phyloP scores from a whole-genome alignment of 345 rosid genomes.

The Jatropha curcas region DNA sequence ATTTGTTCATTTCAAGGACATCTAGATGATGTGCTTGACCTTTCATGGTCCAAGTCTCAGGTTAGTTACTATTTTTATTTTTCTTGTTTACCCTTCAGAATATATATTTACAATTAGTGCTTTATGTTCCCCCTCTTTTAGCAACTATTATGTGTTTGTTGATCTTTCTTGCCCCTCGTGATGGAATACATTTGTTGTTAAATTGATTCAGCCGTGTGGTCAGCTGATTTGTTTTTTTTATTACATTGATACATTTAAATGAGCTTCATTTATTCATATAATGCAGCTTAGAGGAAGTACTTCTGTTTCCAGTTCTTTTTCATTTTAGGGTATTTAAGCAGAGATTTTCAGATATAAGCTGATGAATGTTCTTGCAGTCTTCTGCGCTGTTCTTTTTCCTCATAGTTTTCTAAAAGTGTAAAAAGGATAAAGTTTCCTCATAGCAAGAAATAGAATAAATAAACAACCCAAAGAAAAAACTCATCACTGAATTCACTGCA shows the following conservation, averaged over 20 bases:
- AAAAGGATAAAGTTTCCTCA: no score
- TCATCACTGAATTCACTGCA: no score
- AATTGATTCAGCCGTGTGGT: not conserved
- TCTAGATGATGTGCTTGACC: slow-evolving; percentile 82
- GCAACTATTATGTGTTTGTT: not conserved
- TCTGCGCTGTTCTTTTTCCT: no score
- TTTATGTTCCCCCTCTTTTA: not conserved
- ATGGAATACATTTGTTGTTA: not conserved
- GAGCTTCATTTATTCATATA: not conserved
- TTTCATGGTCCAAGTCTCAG: slow-evolving; percentile 99
- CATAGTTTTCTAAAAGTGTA: no score
- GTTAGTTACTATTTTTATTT: slow-evolving; percentile 40
- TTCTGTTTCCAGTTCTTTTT: not conserved
- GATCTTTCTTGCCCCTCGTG: not conserved
- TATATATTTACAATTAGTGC: not conserved
- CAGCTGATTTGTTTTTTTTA: not conserved
- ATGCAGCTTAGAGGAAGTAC: not conserved
- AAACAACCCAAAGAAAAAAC: not conserved
- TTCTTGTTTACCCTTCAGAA: no score
- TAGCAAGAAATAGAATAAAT: no score
- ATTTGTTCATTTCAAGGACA: slow-evolving; percentile 87
- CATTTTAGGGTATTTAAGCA: not conserved
- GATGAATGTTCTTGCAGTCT: not conserved
- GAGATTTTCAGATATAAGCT: not conserved
- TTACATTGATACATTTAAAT: not conserved